Evolutionary conservation across 192 early-diverging fungal species (phyloP), one percentile per base, ranked within the genome.

Genomic region (Gamsiella multidivaricata): DNA sequence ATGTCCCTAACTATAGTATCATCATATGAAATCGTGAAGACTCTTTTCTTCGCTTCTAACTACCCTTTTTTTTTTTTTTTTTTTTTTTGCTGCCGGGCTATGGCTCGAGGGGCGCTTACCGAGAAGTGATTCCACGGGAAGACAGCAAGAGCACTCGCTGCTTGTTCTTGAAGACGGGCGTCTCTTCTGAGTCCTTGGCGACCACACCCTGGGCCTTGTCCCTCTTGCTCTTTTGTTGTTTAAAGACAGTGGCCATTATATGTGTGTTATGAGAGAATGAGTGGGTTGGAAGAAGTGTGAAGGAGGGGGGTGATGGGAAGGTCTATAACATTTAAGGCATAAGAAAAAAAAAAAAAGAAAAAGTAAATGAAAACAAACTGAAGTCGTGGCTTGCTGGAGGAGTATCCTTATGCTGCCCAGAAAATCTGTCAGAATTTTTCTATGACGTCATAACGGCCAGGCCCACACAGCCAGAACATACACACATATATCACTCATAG

Each of bases 101-200:
- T 34, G 31, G 43, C 11, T 28, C 15, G 42, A 1, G 3, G 32
- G 31, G 20, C 26, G 8, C 71, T 62, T 88, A 94, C 92, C 94
- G 86, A 69, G 86, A 88, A 45, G 82, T 93, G 61, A 95, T 92
- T 53, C 97, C 97, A 28, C 97, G 87, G 37, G 95, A 96, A 52
- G 94, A 92, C 28, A 98, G 84, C 49, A 95, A 67, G 45, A 99
- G 83, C 17, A 98, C 92, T 41, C 96, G 84, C 79, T 99, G 95
- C 79, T 95, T 96, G 82, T 96, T 96, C 56, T 86, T 93, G 59
- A 82, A 79, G 50, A 79, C 67, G 47, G 84, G 82, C 60, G 88
- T 86, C 23, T 74, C 80, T 51, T 88, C 82, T 10, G 60, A 23
- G 17, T 37, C 43, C 18, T 61, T 61, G 23, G 70, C 61, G 25